Evolutionary conservation across 1,139 yeast species (phyloP), one percentile per base, ranked within the genome.

Genomic region (Pichia sp.): DNA sequence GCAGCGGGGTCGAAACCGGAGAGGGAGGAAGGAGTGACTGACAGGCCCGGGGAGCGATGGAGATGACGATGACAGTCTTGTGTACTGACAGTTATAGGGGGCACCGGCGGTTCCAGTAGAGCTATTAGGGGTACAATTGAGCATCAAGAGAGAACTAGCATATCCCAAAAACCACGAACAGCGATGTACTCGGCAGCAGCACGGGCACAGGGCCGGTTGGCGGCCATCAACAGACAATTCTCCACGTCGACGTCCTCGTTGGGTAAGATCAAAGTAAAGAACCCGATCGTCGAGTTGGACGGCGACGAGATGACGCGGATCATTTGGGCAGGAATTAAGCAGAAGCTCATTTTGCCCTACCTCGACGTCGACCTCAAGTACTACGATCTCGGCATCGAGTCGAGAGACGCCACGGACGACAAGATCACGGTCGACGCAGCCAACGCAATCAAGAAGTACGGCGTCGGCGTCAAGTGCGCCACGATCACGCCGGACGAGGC

Each of bases 401-500:
- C 83, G 71, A 82, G 98, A 70, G 97, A 91, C 71, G 70, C 81
- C 60, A 91, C 98, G 45, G 78, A 88, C 63, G 98, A 91, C 70
- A 74, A 87, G 72, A 89, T 91, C 64, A 91, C 98, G 28, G 69
- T 78, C 49, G 97, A 91, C 59, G 89, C 96, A 7, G 97, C 97
- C 37, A 76, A 86, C 57, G 98, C 98, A 51, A 90, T 88, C 64
- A 77, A 83, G 69, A 78, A 90, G 73, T 85, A 88, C 69, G 88
- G 90, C 53, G 98, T 91, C 47, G 98, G 96, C 55, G 86, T 91
- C 65, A 91, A 91, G 75, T 91, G 98, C 74, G 98, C 98, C 49
- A 91, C 98, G 53, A 91, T 91, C 70, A 91, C 98, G n/a, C 98
- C 98, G 8, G 98, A 91, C 69, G 98, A 91, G 74, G 91, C 87